Evolutionary conservation across 2,329 filamentous ascomycete species (phyloP).

Genomic region (Claviceps sp.): DNA sequence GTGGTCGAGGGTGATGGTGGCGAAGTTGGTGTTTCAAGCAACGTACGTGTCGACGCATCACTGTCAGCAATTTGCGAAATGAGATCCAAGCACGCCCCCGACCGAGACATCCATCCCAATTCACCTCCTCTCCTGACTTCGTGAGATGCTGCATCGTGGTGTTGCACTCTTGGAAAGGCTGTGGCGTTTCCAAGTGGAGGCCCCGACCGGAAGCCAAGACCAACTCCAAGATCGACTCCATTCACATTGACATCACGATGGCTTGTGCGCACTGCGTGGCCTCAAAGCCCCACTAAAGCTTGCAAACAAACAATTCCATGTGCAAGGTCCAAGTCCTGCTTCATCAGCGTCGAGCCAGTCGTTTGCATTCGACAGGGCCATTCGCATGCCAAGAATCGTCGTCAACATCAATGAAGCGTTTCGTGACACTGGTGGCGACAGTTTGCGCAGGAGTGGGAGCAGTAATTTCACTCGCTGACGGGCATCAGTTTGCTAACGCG

Average conservation of each 20-base stretch:
- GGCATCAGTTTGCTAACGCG: constrained; percentile 10
- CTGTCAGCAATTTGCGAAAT: background rate
- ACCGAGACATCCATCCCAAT: background rate
- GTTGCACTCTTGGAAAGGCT: background rate
- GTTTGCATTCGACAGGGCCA: background rate
- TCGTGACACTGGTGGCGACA: background rate
- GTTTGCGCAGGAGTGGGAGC: background rate
- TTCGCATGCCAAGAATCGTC: background rate
- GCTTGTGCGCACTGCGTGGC: background rate
- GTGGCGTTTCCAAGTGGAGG: background rate
- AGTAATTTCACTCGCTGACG: background rate
- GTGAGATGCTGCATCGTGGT: background rate
- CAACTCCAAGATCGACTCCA: background rate
- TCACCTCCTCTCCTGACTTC: background rate
- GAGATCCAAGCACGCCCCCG: background rate
- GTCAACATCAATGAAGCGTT: background rate
- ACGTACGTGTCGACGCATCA: constrained; percentile 2
- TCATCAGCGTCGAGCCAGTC: background rate
- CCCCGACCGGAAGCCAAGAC: background rate
- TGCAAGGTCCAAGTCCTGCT: background rate
- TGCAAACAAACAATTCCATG: background rate
- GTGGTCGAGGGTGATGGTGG: constrained; percentile 13
- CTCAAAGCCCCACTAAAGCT: background rate
- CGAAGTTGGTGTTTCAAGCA: background rate
- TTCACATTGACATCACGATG: background rate